Percentiles rank a stretch among this genome's conserved stretches.
Evolutionary conservation across 2,329 filamentous ascomycete genomes (phyloP).

Genomic region (Ophiostoma himal-ulmi): DNA sequence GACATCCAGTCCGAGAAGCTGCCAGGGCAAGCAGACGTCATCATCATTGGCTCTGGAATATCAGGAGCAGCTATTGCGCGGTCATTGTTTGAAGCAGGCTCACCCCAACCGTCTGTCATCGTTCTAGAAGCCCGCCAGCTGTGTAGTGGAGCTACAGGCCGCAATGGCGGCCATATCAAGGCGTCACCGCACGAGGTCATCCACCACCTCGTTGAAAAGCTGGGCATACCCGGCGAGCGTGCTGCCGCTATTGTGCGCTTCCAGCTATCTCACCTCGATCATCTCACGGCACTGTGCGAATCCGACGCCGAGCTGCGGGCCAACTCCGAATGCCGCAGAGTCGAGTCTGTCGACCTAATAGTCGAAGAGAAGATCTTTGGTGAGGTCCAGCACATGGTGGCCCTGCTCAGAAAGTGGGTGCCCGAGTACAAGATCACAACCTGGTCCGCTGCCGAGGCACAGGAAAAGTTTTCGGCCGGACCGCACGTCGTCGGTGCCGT

Average conservation of each 20-base stretch:
- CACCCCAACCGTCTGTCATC: constrained; percentile 31
- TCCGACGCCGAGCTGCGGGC: constrained; percentile 29
- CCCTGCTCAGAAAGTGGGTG: constrained; percentile 35
- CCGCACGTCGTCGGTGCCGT: constrained; percentile 38
- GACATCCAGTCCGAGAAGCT: constrained; percentile 32
- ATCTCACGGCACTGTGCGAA: constrained; percentile 37
- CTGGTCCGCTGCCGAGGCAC: background rate
- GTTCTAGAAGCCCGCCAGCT: constrained; percentile 46
- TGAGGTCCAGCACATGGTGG: constrained; percentile 32
- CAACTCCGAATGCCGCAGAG: constrained; percentile 39
- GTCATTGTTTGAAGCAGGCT: constrained; percentile 5
- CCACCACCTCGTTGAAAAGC: constrained; percentile 29
- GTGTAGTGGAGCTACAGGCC: constrained; percentile 48
- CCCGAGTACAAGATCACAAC: constrained; percentile 31
- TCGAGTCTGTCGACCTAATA: constrained; percentile 45
- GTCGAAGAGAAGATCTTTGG: constrained; percentile 34
- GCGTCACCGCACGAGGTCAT: constrained; percentile 41
- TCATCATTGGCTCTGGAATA: constrained; percentile 52
- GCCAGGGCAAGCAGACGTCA: constrained; percentile 41
- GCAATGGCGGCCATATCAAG: constrained; percentile 50
- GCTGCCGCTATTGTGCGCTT: constrained; percentile 42
- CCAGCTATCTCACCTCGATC: constrained; percentile 39
- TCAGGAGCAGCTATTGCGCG: constrained; percentile 40
- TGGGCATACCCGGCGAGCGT: constrained; percentile 31
- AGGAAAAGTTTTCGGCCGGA: constrained; percentile 35